These are phyloP conservation scores for Thyridium curvatum DNA, from an alignment of 2,329 filamentous ascomycete species.

Conservation along the genomic window DNA sequence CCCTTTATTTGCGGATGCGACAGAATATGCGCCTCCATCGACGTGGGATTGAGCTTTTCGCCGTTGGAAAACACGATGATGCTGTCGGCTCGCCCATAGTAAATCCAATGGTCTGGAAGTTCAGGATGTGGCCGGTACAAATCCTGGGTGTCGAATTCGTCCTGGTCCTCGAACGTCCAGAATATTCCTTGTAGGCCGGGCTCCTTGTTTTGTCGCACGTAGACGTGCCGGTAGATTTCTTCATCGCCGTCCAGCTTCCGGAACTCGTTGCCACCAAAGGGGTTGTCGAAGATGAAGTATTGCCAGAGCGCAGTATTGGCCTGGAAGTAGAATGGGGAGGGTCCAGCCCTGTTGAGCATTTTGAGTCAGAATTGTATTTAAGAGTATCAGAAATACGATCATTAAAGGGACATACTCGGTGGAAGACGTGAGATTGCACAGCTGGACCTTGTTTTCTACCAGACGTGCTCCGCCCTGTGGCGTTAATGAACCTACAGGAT, in stretches of 20 bases:
- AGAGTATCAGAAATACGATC: too few relatives aligned
- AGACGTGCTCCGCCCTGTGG: constrained; percentile 20
- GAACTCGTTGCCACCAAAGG: constrained; percentile 29
- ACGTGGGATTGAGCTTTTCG: constrained; percentile 37
- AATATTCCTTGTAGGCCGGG: constrained; percentile 26
- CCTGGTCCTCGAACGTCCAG: constrained; percentile 20
- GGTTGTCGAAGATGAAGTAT: constrained; percentile 29
- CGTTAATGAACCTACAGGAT: too few relatives aligned
- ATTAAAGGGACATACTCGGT: too few relatives aligned
- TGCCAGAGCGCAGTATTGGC: constrained; percentile 23
- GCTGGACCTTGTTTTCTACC: constrained; percentile 18
- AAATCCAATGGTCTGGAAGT: constrained; percentile 20
- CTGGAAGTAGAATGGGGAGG: background rate
- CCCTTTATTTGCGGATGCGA: constrained; percentile 26
- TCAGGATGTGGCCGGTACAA: constrained; percentile 27
- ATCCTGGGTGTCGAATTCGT: constrained; percentile 32
- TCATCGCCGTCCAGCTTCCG: constrained; percentile 17
- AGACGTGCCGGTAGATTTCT: constrained; percentile 24
- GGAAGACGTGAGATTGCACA: constrained; percentile 15
- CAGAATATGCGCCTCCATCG: constrained; percentile 28
- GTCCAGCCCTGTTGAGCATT: constrained; percentile 15
- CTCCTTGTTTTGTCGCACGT: constrained; percentile 23
- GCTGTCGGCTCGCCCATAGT: constrained; percentile 24
- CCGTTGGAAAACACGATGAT: constrained; percentile 38
- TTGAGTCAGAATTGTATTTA: too few relatives aligned